phyloP scores from a whole-genome alignment of 257 asterid genomes.

The Ballota nigra region DNA sequence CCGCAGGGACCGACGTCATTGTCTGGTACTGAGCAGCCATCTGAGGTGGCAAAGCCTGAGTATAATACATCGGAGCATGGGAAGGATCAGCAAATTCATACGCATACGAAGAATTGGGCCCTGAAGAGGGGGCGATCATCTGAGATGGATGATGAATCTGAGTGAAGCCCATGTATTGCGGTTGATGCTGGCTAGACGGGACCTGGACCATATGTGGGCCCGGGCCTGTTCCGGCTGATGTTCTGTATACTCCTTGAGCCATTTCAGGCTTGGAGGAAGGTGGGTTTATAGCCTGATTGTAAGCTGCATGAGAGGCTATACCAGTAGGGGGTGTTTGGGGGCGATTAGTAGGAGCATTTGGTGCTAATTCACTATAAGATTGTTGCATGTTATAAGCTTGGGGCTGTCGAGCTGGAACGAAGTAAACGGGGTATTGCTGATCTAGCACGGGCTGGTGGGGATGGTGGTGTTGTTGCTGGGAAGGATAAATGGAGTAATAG shows the following conservation, averaged over 20 bases:
- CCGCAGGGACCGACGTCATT: constrained; percentile 45
- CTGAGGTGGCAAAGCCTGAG: constrained; percentile 68
- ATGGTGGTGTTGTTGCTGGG: constrained; percentile 59
- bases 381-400: constrained; percentile 65
- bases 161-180: constrained; percentile 66
- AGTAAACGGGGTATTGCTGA: constrained; percentile 72
- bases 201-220: constrained; percentile 61
- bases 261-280: constrained; percentile 63
- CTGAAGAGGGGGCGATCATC: constrained; percentile 59
- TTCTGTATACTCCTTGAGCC: constrained; percentile 57
- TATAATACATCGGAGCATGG: constrained; percentile 66
- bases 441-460: constrained; percentile 53
- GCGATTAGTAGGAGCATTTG: constrained; percentile 47
- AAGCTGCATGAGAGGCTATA: constrained; percentile 42
- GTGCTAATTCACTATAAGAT: constrained; percentile 47
- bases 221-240: constrained; percentile 48
- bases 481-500: constrained; percentile 66
- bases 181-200: constrained; percentile 50
- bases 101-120: constrained; percentile 44
- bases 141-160: constrained; percentile 82
- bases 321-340: constrained; percentile 55
- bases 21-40: constrained; percentile 76
- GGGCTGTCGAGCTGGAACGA: constrained; percentile 53
- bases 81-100: constrained; percentile 69
- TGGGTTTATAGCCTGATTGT: constrained; percentile 41